Base-by-base conservation (phyloP, 2,329 filamentous ascomycete species). In the Penicillium corylophilum region DNA sequence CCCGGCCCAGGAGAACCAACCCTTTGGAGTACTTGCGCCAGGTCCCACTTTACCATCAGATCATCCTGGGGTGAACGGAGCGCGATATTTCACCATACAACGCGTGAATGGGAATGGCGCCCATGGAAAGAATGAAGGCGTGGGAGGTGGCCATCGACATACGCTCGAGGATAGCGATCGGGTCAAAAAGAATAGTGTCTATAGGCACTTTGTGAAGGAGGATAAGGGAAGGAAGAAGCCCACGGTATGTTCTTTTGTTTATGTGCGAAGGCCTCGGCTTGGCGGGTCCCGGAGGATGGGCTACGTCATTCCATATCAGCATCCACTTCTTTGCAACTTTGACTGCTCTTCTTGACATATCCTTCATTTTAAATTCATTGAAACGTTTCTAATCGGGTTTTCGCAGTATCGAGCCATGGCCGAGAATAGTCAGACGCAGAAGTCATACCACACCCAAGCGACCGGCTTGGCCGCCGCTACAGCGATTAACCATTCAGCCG, bases 171-270 rank as follows among this genome's bases (percentile, higher is more conserved):
- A 86, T 61, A 91, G 87, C 62, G 89, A 92, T 65, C 82, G 85
- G 55, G 86, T 92, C 31, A 92, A 92, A 75, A 91, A 89, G 75
- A 91, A 88, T 56, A 90, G 84, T 57, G 85, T 91, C 5, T 79
- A 88, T 66, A 77, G 89, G 59, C 82, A 79, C 69, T 63, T 88
- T 48, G 73, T 85, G 42, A 84, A 85, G 66, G 79, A 81, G 60
- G 83, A 85, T 46, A 88, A 84, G 68, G 84, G 86, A 36, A 78
- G 78, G 46, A 89, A 83, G 70, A 88, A 83, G 63, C 71, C 70
- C 29, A 69, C 76, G 72, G 80, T 83, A 70, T 71, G 79, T 77
- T 48, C 51, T 35, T 38, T 44, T 60, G 52, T 48, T 54, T 49
- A n/a, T n/a, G n/a, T n/a, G n/a, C 16, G 45, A 15, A 8, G 48